phyloP scores from a whole-genome alignment of 2,329 filamentous ascomycete species.

The Penicillium hesseltinei region DNA sequence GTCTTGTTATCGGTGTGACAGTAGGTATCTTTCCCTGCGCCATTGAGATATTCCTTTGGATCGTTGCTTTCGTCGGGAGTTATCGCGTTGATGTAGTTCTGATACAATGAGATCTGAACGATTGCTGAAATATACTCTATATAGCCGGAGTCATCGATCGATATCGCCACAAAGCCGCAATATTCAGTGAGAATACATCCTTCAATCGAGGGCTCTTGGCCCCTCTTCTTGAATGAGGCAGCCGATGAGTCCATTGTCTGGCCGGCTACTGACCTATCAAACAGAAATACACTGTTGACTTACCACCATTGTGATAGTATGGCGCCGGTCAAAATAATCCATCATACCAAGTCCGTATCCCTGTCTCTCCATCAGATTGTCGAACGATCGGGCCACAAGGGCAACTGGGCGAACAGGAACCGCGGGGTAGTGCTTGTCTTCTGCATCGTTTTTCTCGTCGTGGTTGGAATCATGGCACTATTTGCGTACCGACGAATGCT shows the following conservation, averaged over 20 bases:
- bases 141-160: neutral
- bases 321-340: slow-evolving; percentile 31
- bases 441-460: slow-evolving; percentile 58
- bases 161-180: neutral
- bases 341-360: slow-evolving; percentile 2
- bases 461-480: slow-evolving; percentile 50
- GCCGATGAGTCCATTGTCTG: too few species aligned
- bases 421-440: slow-evolving; percentile 63
- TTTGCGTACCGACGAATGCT: slow-evolving; percentile 49
- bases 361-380: slow-evolving; percentile 35
- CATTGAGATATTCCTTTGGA: neutral
- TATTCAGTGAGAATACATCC: neutral
- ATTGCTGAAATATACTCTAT: neutral
- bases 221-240: too few species aligned
- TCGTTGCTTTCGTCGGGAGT: neutral
- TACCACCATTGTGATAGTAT: slow-evolving; percentile 8
- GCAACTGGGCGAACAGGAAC: slow-evolving; percentile 53
- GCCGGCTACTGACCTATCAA: neutral
- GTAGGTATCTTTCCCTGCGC: neutral
- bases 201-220: accelerated
- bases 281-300: neutral
- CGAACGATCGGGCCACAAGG: slow-evolving; percentile 38
- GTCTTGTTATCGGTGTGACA: neutral
- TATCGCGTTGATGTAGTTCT: neutral
- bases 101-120: neutral